These are phyloP conservation scores for Fusarium miscanthi DNA, from an alignment of 2,329 filamentous ascomycete genomes.

Conservation along the genomic window DNA sequence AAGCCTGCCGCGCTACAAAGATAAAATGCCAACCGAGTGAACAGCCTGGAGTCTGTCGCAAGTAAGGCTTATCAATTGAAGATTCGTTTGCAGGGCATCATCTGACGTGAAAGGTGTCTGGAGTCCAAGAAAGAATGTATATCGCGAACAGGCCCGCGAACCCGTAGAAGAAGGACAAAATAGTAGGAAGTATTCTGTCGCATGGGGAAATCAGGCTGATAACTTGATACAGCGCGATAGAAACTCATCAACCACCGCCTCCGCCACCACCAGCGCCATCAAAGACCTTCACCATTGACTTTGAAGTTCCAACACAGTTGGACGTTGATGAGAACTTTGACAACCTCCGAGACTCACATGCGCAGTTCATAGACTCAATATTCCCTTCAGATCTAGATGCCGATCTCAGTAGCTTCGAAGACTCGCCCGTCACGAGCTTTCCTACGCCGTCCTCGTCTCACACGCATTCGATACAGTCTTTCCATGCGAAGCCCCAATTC, in stretches of 20 bases:
- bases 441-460: constrained; percentile 47
- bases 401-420: constrained; percentile 25
- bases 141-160: constrained; percentile 61
- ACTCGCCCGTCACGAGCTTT: constrained; percentile 36
- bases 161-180: constrained; percentile 58
- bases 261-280: constrained; percentile 52
- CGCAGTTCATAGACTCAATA: constrained; percentile 55
- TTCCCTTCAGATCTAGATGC: constrained; percentile 47
- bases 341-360: constrained; percentile 57
- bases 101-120: constrained; percentile 56
- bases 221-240: constrained; percentile 28
- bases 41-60: constrained; percentile 61
- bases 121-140: constrained; percentile 65
- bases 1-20: constrained; percentile 65
- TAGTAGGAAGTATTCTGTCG: constrained; percentile 46
- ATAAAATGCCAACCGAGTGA: constrained; percentile 63
- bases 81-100: background rate
- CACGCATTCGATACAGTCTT: constrained; percentile 51
- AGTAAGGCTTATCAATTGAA: constrained; percentile 51
- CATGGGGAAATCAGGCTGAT: background rate
- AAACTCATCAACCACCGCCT: constrained; percentile 38
- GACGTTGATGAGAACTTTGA: constrained; percentile 56
- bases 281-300: constrained; percentile 65
- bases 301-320: constrained; percentile 56
- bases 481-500: constrained; percentile 63